Evolutionary conservation across 768 basidiomycete species (phyloP).

Genomic region (Rhodotorula toruloides): DNA sequence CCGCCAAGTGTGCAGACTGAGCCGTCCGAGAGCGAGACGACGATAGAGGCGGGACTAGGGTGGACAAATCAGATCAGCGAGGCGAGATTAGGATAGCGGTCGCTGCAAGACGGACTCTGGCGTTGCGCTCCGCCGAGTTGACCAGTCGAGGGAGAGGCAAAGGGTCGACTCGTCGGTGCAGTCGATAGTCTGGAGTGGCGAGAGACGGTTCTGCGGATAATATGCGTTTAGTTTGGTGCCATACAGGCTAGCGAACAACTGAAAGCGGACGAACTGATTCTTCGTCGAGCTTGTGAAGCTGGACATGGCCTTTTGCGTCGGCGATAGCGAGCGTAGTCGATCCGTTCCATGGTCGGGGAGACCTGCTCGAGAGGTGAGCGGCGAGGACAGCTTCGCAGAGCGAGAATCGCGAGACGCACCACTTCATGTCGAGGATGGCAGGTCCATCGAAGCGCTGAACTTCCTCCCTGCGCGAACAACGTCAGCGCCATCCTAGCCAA

Average conservation of each 20-base stretch:
- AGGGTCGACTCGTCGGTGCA: constrained; percentile 56
- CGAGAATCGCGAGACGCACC: constrained; percentile 52
- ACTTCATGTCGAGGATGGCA: constrained; percentile 90
- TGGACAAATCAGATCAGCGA: not conserved
- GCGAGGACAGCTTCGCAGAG: constrained; percentile 13
- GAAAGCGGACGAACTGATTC: constrained; percentile 51
- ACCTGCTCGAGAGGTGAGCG: constrained; percentile 11
- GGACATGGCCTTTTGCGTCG: constrained; percentile 75
- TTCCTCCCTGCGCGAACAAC: constrained; percentile 47
- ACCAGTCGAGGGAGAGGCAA: constrained; percentile 92
- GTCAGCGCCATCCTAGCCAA: not conserved
- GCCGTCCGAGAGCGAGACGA: constrained; percentile 80
- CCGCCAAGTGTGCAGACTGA: constrained; percentile 50
- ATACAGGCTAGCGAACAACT: not conserved
- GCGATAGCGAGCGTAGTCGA: constrained; percentile 61
- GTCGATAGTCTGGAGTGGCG: constrained; percentile 40
- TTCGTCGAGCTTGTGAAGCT: constrained; percentile 57
- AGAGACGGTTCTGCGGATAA: constrained; percentile 20
- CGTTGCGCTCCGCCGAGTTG: constrained; percentile 55
- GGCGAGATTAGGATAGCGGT: too few relatives aligned
- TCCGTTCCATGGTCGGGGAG: constrained; percentile 25
- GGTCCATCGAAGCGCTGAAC: constrained; percentile 66
- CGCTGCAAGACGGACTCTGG: constrained; percentile 4
- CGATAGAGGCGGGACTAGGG: constrained; percentile 48
- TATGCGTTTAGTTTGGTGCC: not conserved